Evolutionary conservation across 768 basidiomycete species (phyloP).

Genomic region (Calvatia gigantea): DNA sequence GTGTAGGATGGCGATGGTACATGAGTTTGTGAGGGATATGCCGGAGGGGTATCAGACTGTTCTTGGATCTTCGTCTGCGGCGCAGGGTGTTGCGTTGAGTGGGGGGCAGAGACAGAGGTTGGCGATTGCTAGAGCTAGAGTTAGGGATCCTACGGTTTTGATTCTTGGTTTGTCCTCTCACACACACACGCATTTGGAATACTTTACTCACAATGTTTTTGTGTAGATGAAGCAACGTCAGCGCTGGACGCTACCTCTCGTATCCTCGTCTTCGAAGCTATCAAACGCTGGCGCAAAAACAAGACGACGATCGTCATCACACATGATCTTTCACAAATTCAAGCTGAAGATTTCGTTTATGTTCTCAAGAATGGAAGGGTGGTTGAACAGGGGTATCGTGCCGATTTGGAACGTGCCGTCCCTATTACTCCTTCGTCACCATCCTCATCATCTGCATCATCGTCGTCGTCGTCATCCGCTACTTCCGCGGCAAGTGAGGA

Average conservation of each 20-base stretch:
- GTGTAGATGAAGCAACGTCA: slow-evolving; percentile 73
- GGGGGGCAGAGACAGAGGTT: slow-evolving; percentile 93
- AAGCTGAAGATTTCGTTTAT: slow-evolving; percentile 79
- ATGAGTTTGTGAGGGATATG: slow-evolving; percentile 83
- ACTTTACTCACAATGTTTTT: slow-evolving; percentile 37
- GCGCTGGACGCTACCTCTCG: slow-evolving; percentile 87
- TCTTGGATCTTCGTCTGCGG: slow-evolving; percentile 33
- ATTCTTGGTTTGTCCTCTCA: slow-evolving; percentile 71
- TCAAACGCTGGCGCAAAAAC: slow-evolving; percentile 64
- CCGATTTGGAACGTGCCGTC: slow-evolving; percentile 58
- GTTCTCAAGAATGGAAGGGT: slow-evolving; percentile 80
- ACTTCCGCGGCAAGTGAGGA: no score
- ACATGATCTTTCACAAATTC: slow-evolving; percentile 88
- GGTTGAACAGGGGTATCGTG: slow-evolving; percentile 84
- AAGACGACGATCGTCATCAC: slow-evolving; percentile 93
- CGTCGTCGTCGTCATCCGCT: no score
- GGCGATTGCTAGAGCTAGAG: slow-evolving; percentile 80
- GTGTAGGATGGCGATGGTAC: slow-evolving; percentile 79
- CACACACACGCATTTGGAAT: neutral
- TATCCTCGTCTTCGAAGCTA: slow-evolving; percentile 74
- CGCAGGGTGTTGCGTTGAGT: slow-evolving; percentile 65
- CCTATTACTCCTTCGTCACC: neutral
- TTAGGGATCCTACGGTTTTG: slow-evolving; percentile 84
- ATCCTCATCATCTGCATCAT: neutral
- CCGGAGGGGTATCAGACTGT: slow-evolving; percentile 86